Base-by-base conservation (phyloP, 805 yeast species). In the Candida pseudoglaebosa region DNA sequence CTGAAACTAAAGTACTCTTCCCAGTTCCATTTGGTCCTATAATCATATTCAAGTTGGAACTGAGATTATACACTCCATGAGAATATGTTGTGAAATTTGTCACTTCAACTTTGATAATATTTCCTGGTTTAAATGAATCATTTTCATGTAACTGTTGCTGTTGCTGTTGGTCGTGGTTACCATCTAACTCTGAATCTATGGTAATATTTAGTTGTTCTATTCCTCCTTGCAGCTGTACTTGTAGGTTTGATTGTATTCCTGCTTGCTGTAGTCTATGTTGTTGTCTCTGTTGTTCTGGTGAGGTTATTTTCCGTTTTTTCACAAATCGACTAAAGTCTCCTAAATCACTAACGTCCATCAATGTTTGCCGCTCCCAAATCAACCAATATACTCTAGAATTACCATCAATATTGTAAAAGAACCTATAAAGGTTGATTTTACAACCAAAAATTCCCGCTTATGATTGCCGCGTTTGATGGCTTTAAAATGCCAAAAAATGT, bases 1-100 rank as follows among this genome's bases (percentile, higher is more conserved):
- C 98, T 43, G 96, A 86, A 3, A 93, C 90, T 51, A 93, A 77
- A 0, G 98, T 88, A 28, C 93, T 82, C 53, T 93, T 93, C 5
- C 99, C 99, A 0, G 95, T 78, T 24, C 99, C 99, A 57, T 93
- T 93, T 9, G 97, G 97, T 0, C 97, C 99, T 38, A 93, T 83
- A 41, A 93, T 84, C 82, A 93, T 78, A 55, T 93, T 93, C 54
- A 93, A 69, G 2, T 82, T 70, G 0, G 97, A 96, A 0, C 91
- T 84, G 40, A 91, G 72, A 28, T 71, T 70, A 59, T 87, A 88
- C 57, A 82, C 89, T 0, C 85, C 79, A 33, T 73, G 61, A 1
- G 78, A 52, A 56, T 83, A 84, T 0, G 90, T 83, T 54, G 86
- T 80, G 65, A 83, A 83, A 54, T 83, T 80, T 38, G 54, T 56